Evolutionary conservation across 2,329 filamentous ascomycete genomes (phyloP).

Genomic region (Hymenoscyphus fructigenus): DNA sequence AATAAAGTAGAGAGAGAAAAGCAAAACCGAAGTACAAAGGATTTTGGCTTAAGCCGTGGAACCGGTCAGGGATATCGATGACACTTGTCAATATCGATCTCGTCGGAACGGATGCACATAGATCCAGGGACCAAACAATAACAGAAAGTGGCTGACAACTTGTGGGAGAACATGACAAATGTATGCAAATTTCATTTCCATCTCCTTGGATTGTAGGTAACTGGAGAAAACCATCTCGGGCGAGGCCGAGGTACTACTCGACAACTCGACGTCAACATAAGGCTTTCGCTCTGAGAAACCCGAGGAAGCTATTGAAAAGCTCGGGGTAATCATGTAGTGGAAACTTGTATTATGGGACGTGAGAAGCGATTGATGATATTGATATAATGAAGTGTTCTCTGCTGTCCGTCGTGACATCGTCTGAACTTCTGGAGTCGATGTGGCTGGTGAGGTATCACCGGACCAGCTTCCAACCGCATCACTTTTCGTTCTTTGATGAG

Average conservation of each 20-base stretch:
- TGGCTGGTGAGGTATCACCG: not conserved
- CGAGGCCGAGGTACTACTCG: slow-evolving; percentile 2
- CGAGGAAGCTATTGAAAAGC: slow-evolving; percentile 3
- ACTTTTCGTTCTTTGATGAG: not conserved
- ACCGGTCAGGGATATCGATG: not conserved
- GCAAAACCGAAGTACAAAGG: not conserved
- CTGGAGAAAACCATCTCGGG: not conserved
- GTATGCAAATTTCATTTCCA: not conserved
- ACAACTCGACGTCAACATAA: slow-evolving; percentile 6
- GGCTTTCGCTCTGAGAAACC: not conserved
- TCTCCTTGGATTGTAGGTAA: not conserved
- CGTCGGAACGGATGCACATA: not conserved
- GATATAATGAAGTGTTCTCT: not conserved
- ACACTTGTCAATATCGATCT: not conserved
- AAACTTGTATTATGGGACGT: not conserved
- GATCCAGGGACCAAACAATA: not conserved
- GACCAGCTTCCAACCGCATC: not conserved
- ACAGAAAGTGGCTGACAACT: not conserved
- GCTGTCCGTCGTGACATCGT: not conserved
- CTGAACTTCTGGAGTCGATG: not conserved
- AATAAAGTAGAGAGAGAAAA: not conserved
- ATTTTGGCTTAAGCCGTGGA: not conserved
- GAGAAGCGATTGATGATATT: slow-evolving; percentile 4
- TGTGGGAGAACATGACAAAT: not conserved
- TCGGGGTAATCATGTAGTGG: not conserved